Evolutionary conservation across 2,329 filamentous ascomycete genomes (phyloP).

Genomic region (Aurifilum marmelostoma): DNA sequence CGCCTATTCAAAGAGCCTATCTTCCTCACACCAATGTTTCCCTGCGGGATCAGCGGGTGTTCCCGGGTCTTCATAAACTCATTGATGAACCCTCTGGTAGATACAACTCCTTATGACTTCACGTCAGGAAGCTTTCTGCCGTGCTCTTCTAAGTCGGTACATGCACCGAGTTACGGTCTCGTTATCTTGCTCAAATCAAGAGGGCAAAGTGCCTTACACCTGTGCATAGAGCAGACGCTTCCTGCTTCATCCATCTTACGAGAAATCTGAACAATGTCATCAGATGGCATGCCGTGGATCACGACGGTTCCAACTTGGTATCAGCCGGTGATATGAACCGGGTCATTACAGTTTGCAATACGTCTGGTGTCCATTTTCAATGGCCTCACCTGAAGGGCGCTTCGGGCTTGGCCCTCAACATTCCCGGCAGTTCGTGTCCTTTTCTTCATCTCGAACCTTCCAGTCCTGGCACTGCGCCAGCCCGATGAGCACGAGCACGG

Average conservation of each 20-base stretch:
- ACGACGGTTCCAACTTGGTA: background rate
- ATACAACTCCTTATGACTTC: background rate
- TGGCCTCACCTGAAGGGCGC: background rate
- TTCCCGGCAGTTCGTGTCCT: background rate
- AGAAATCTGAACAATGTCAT: background rate
- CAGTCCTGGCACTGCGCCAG: background rate
- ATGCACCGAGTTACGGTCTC: background rate
- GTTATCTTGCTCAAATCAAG: background rate
- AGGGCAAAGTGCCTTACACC: background rate
- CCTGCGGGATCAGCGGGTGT: too few relatives aligned
- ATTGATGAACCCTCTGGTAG: background rate
- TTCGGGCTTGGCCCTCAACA: background rate
- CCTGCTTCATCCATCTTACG: background rate
- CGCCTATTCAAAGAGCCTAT: too few relatives aligned
- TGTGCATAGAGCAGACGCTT: background rate
- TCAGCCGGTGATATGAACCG: background rate
- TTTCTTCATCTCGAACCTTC: background rate
- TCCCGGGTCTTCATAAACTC: background rate
- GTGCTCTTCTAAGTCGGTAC: background rate
- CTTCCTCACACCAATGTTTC: too few relatives aligned
- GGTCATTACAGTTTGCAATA: background rate
- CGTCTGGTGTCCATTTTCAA: background rate
- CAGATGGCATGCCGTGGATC: background rate
- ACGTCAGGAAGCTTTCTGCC: background rate
- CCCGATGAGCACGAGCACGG: background rate